A percentile compares a stretch with the other conserved stretches of the same genome.
Conservation (phyloP, 179 eudicot genomes). For the Actinidia arguta region DNA sequence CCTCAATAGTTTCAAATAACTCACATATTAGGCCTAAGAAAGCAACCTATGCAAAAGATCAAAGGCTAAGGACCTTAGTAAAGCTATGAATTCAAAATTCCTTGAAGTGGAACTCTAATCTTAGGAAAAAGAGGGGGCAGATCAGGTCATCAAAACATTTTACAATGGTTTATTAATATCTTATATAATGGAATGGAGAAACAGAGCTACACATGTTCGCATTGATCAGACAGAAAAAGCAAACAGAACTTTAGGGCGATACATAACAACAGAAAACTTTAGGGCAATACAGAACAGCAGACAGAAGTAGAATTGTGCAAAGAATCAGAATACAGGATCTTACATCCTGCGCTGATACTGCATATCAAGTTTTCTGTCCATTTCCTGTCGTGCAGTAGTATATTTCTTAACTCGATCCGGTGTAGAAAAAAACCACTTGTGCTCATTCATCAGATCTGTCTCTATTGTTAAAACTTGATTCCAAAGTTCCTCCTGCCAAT, state of each 20-base stretch:
- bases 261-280: too few relatives aligned
- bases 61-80: background rate
- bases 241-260: slow-evolving; percentile 16
- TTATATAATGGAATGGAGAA: background rate
- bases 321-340: slow-evolving; percentile 30
- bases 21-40: background rate
- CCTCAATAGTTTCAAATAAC: background rate
- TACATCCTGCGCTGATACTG: slow-evolving; percentile 89
- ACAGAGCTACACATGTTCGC: background rate
- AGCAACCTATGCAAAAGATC: background rate
- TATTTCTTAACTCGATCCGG: slow-evolving; percentile 56
- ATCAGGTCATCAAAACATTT: background rate
- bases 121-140: background rate
- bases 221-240: background rate
- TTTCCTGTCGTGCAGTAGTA: slow-evolving; percentile 57
- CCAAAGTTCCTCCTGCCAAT: slow-evolving; percentile 75
- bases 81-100: background rate
- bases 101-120: background rate
- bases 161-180: too few relatives aligned
- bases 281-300: background rate
- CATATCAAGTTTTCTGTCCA: slow-evolving; percentile 81
- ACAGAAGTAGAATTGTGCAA: background rate
- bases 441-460: slow-evolving; percentile 55
- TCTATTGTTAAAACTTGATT: slow-evolving; percentile 61
- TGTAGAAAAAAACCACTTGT: slow-evolving; percentile 56